phyloP scores from a whole-genome alignment of 345 rosid species.

The Hibiscus mutabilis region DNA sequence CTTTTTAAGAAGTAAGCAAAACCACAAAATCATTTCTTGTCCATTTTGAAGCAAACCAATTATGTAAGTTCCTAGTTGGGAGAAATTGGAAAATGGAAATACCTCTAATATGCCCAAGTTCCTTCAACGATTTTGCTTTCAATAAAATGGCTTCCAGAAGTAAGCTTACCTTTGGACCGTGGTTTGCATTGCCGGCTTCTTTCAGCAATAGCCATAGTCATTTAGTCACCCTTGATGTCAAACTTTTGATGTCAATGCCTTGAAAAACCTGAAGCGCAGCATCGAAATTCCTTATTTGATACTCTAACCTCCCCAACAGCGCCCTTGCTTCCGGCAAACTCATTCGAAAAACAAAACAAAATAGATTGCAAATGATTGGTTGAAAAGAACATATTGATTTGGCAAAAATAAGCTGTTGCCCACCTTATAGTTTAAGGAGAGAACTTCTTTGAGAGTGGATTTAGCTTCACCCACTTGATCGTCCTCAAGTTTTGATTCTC shows the following conservation, averaged over 20 bases:
- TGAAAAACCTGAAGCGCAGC: conserved; percentile 96
- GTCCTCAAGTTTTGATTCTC: conserved; percentile 78
- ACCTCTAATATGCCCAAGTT: conserved; percentile 64
- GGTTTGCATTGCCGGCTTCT: conserved; percentile 51
- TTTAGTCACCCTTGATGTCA: conserved; percentile 66
- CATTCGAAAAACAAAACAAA: conserved; percentile 7
- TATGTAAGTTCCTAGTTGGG: background rate
- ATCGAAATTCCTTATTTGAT: conserved; percentile 82
- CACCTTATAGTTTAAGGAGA: conserved; percentile 94
- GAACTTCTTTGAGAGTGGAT: conserved; percentile 92
- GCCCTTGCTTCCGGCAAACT: conserved; percentile 87
- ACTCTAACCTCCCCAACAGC: conserved; percentile 86
- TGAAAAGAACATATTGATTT: background rate
- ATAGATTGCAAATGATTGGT: background rate
- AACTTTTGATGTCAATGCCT: conserved; percentile 68
- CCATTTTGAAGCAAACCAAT: background rate
- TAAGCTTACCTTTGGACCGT: conserved; percentile 53
- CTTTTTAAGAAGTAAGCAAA: background rate
- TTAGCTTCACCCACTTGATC: conserved; percentile 88
- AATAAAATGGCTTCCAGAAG: conserved; percentile 87
- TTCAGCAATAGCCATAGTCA: conserved; percentile 56
- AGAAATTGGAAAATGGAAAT: background rate
- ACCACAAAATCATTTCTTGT: background rate
- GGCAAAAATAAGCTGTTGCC: conserved; percentile 1
- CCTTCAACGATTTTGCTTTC: conserved; percentile 76